Conservation (phyloP, 495 filamentous ascomycete genomes). For the Penicillium robsamsonii region DNA sequence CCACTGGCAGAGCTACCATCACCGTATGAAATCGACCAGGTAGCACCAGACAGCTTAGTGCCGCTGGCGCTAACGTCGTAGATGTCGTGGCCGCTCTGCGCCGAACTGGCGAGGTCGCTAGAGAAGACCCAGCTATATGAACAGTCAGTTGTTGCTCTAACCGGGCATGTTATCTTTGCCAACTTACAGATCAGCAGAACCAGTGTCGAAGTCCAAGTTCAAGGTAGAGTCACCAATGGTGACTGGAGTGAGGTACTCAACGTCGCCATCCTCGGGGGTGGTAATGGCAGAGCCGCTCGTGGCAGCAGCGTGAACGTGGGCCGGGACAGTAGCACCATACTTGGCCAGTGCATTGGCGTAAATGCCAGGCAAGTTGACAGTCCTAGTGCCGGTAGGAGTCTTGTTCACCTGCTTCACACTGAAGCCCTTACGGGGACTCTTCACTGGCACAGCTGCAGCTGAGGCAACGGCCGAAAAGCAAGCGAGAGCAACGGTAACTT, state of each 20-base stretch:
- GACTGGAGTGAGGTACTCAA: conserved; percentile 67
- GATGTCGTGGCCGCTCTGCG: conserved; percentile 57
- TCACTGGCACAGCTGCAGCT: conserved; percentile 37
- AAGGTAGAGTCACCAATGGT: conserved; percentile 60
- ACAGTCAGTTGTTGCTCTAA: conserved; percentile 8
- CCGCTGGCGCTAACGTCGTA: conserved; percentile 58
- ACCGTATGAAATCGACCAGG: conserved; percentile 70
- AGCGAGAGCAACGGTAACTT: conserved; percentile 31
- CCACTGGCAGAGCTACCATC: conserved; percentile 66
- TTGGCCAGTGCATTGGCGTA: conserved; percentile 44
- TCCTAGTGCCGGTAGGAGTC: conserved; percentile 27
- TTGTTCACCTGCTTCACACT: conserved; percentile 39
- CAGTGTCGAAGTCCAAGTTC: conserved; percentile 72
- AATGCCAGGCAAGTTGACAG: conserved; percentile 40
- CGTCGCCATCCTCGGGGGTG: conserved; percentile 56
- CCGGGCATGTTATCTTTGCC: not conserved
- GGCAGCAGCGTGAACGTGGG: conserved; percentile 42
- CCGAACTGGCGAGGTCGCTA: conserved; percentile 37
- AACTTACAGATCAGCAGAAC: conserved; percentile 70
- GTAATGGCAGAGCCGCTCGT: conserved; percentile 49
- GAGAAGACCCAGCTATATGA: conserved; percentile 53
- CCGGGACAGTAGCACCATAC: conserved; percentile 44
- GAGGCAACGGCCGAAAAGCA: conserved; percentile 33
- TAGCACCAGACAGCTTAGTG: conserved; percentile 50
- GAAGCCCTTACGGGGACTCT: conserved; percentile 35